Conservation (phyloP, 331 rosid genomes). For the Spiraea crenata region DNA sequence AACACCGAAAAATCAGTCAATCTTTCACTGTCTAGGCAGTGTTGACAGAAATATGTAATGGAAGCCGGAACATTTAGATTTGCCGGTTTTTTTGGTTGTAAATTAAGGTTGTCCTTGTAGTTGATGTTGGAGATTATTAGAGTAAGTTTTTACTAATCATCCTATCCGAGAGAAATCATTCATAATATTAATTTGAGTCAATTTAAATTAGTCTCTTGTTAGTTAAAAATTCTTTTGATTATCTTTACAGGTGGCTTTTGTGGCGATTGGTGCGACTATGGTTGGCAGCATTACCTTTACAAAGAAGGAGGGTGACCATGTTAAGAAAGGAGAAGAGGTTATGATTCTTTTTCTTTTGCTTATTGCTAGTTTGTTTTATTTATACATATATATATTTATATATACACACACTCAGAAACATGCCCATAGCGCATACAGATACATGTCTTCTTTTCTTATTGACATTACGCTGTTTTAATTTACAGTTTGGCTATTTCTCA, state of each 20-base stretch:
- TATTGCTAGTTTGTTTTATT: conserved; percentile 13
- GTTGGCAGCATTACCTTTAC: conserved; percentile 90
- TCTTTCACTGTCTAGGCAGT: neutral
- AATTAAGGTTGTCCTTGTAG: too few relatives aligned
- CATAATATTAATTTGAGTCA: too few relatives aligned
- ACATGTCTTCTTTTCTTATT: conserved; percentile 23
- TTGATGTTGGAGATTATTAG: neutral
- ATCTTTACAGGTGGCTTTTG: conserved; percentile 75
- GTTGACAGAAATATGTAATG: neutral
- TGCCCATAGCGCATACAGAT: too few relatives aligned
- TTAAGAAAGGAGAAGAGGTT: conserved; percentile 99
- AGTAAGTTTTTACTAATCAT: neutral
- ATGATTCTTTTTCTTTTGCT: conserved; percentile 8
- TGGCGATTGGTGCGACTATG: conserved; percentile 98
- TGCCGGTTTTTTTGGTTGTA: neutral
- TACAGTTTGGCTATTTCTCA: conserved; percentile 95
- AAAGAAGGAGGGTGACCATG: conserved; percentile 69
- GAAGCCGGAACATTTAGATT: neutral
- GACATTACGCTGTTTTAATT: conserved; percentile 23
- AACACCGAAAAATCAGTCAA: neutral
- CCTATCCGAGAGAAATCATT: too few relatives aligned
- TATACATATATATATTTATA: neutral
- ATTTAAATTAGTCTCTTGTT: neutral
- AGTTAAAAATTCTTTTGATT: neutral
- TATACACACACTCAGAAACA: neutral